Evolutionary conservation across 164 flowering plant species (phyloP).

Genomic region (Annona squamosa): DNA sequence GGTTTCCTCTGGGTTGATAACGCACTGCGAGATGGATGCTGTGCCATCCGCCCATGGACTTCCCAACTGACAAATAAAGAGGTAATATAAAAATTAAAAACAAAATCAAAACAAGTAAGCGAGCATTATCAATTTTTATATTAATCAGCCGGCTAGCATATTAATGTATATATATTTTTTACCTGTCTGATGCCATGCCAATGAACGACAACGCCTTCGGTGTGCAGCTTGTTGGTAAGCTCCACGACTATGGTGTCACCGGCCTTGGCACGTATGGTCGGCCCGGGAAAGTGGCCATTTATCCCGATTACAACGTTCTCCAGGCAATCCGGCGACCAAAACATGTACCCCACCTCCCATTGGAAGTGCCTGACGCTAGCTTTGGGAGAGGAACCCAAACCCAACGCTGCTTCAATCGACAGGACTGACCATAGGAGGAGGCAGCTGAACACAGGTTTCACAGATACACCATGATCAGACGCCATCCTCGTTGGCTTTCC

Average conservation of each 20-base stretch:
- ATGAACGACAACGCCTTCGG: constrained; percentile 86
- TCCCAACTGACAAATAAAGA: constrained; percentile 37
- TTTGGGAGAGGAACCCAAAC: background rate
- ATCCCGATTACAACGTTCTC: constrained; percentile 63
- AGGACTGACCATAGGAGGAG: constrained; percentile 1
- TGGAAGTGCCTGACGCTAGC: constrained; percentile 40
- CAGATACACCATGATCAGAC: too few relatives aligned
- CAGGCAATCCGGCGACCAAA: constrained; percentile 66
- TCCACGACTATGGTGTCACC: constrained; percentile 72
- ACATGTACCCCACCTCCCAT: constrained; percentile 68
- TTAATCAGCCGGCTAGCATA: background rate
- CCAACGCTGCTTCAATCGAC: background rate
- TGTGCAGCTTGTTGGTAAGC: constrained; percentile 63
- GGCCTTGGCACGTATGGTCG: constrained; percentile 60
- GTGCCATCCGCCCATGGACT: constrained; percentile 98
- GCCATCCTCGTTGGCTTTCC: constrained; percentile 1
- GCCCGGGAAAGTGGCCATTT: constrained; percentile 91
- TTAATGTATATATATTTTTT: background rate
- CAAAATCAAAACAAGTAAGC: background rate
- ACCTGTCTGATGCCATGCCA: constrained; percentile 98
- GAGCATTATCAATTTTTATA: too few relatives aligned
- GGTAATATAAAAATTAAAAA: background rate
- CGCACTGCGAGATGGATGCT: constrained; percentile 78
- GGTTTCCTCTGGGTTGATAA: constrained; percentile 74
- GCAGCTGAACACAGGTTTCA: background rate